phyloP scores from a whole-genome alignment of 306 rosid species.

The Cucumis cinereus region DNA sequence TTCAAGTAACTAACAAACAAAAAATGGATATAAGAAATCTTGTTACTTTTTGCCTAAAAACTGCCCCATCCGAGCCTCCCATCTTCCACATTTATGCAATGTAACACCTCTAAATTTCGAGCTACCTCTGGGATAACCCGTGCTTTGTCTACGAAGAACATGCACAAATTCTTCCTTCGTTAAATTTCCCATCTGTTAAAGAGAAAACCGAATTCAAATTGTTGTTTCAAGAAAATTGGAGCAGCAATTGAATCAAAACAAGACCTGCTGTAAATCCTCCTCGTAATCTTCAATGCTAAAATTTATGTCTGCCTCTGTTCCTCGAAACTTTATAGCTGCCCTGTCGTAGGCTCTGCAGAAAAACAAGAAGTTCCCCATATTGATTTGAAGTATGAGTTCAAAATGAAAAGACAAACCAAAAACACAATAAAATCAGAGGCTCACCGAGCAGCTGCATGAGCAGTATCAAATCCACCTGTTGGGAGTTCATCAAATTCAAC shows the following conservation, averaged over 20 bases:
- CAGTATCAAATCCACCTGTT: conserved; percentile 97
- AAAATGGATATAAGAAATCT: not conserved
- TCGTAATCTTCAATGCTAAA: conserved; percentile 79
- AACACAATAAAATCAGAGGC: conserved; percentile 5
- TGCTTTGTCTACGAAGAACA: conserved; percentile 98
- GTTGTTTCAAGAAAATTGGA: not conserved
- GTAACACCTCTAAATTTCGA: conserved; percentile 96
- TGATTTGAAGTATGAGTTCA: not conserved
- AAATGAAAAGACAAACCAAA: not conserved
- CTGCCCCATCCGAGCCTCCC: conserved; percentile 99
- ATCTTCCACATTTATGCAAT: conserved; percentile 97
- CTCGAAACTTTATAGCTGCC: conserved; percentile 92
- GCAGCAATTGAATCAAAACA: not conserved
- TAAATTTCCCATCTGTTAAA: conserved; percentile 70
- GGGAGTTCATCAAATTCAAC: not conserved
- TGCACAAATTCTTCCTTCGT: conserved; percentile 97
- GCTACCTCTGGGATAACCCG: conserved; percentile 96
- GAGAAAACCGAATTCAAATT: not conserved
- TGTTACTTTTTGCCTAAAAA: conserved; percentile 88
- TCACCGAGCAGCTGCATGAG: conserved; percentile 99
- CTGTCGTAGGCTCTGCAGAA: conserved; percentile 82
- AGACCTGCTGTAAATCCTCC: conserved; percentile 87
- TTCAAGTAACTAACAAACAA: not conserved
- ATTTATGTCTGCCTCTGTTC: conserved; percentile 88
- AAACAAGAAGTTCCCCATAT: not conserved